Base-by-base conservation (phyloP, 257 asterid genomes). In the Dorcoceras hygrometricum region DNA sequence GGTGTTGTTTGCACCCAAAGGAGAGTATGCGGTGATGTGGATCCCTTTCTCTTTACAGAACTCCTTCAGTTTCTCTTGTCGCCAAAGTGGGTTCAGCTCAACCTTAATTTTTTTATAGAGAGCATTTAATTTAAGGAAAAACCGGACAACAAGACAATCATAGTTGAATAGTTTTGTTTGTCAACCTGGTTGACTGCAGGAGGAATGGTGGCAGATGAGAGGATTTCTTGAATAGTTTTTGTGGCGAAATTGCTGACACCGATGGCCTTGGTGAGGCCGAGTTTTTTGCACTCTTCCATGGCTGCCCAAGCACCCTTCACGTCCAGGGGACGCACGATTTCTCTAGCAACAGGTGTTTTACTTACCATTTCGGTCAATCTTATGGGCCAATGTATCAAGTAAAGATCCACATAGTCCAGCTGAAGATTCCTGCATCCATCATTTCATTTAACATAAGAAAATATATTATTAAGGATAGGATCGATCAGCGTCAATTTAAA, bases 201-300 rank as follows among this genome's bases (percentile, higher is more conserved):
- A 14, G 88, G 91, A 62, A 80, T 80, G 54, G 65, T 77, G 57
- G 94, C 94, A 25, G 58, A 14, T 7, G 71, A 61, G 57, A 86
- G 77, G 24, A 86, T 54, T 4, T 77, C 62, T 4, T 73, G 59
- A 7, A 86, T 62, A 46, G 16, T 74, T 28, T 76, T 80, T 74
- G 75, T 71, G 20, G 89, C 73, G 79, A 86, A 86, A 76, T 88
- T 88, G 53, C 96, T 84, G 7, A 88, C 86, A 22, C 94, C 94
- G 23, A 88, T 85, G n/a, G 75, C 90, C 69, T 82, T 84, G 3
- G 94, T 65, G 36, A 86, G 81, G 36, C 94, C 96, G 36, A 82
- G 78, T 3, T 67, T 76, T 57, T 63, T 59, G 69, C 90, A 82
- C 68, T 82, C 86, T 73, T 88, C 96, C 96, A 88, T 86, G 20